Evolutionary conservation across 352 stramenopile species (phyloP), one percentile per base, ranked within the genome.

Genomic region (Phytophthora tubulina): DNA sequence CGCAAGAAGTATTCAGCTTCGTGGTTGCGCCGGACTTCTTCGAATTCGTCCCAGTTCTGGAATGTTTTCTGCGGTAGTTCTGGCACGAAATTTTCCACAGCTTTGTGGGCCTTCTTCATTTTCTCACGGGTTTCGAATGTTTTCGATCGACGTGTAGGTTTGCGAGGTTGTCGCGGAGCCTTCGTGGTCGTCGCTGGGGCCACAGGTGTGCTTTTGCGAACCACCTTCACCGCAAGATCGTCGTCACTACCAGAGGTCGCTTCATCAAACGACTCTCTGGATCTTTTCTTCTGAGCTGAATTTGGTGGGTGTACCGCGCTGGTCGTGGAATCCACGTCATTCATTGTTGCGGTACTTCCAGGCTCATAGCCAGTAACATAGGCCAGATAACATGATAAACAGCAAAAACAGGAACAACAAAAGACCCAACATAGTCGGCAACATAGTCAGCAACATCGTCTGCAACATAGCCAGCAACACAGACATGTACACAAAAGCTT

Each of bases 1-100:
- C 35, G 14, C 32, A 58, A 17, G 33, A 17, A 58, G 21, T 58
- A 4, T 15, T 44, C 41, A 3, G 15, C 14, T 46, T 46, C 32
- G 17, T 58, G 17, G 51, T 6, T 32, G 32, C 35, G 32, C 33
- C 33, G n/a, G 6, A 13, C 36, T 13, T 42, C 14, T 15, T 41
- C 49, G 21, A 44, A 55, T 13, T 55, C 49, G 13, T 46, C 32
- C 51, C 13, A 58, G 15, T 30, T 46, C 4, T 58, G 17, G 15
- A 58, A 58, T 9, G 33, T 46, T 58, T 58, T 46, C 33, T 45
- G 33, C 11, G 51, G 32, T 30, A 58, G 35, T 15, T 31, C 33
- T 2, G 51, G 33, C 4, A 58, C 51, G 5, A 46, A 30, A 13
- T 46, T 58, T 3, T n/a, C 14, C 7, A 46, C 38, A 3, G 33